Base-by-base conservation (phyloP, 306 rosid genomes). In the Canavalia gladiata region DNA sequence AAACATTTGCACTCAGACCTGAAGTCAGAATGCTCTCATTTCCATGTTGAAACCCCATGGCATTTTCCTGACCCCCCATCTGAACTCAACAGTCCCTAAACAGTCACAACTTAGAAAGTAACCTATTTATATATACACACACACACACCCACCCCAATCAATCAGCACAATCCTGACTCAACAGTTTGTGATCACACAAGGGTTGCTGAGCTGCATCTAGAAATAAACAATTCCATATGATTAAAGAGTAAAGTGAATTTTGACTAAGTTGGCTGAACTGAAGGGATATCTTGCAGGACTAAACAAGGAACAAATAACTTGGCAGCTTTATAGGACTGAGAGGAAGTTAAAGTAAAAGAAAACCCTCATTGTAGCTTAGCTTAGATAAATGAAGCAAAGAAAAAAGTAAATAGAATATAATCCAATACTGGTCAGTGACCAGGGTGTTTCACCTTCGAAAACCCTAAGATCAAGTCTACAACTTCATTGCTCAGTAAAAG, bases 301-400 rank as follows among this genome's bases (percentile, higher is more conserved):
- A 85, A 90, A 94, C 97, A 89, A 92, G 92, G 98, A 92, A 89
- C 97, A 90, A 89, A 88, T 79, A 88, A 71, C 83, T 84, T 87
- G 85, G 90, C 96, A 96, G 98, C 97, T 94, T 96, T 93, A 87
- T 86, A 85, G 90, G 84, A 84, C 89, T 73, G 88, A 80, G 89
- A 85, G 81, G 92, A 78, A 80, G 83, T 86, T 87, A 93, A 93
- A 95, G 99, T 81, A 86, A 91, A 89, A 91, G 91, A 89, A 90
- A 88, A 90, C 91, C 75, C 85, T 81, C 85, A 87, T 74, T 86
- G 89, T 88, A 87, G 93, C 86, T 86, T 88, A 87, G 93, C 86
- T 86, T 71, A 79, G 87, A 87, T 85, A 59, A 81, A 88, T 68
- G 55, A 9, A 87, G 89, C 89, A 72, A 81, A 87, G 87, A 68